Conservation (phyloP, 176 grass and related monocot species). For the Ampelocalamus luodianensis region DNA sequence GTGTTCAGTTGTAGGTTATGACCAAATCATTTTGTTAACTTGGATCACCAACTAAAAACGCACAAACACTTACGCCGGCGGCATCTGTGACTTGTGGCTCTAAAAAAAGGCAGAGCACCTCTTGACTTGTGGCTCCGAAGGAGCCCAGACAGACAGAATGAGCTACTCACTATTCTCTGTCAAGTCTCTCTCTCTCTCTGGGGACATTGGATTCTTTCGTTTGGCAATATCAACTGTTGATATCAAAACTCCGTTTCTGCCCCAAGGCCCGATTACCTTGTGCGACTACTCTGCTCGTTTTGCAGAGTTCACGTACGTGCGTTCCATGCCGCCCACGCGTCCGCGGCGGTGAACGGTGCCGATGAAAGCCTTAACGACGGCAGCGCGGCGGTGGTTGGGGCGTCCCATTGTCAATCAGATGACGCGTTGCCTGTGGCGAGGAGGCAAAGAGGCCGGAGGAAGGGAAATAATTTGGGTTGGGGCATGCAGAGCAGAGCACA, state of each 20-base stretch:
- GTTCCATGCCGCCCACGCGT: background rate
- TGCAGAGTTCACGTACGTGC: too few relatives aligned
- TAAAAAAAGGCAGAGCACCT: background rate
- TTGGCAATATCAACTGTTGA: background rate
- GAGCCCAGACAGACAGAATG: background rate
- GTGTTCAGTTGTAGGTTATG: background rate
- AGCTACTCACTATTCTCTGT: background rate
- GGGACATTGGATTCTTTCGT: constrained; percentile 11
- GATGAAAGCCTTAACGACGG: background rate
- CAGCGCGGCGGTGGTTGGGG: constrained; percentile 1
- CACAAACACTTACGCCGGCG: background rate
- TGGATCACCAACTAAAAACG: background rate
- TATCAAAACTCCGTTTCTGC: background rate
- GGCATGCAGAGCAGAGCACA: background rate
- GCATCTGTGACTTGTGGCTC: background rate
- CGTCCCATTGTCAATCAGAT: background rate
- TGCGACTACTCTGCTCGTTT: background rate
- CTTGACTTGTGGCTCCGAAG: background rate
- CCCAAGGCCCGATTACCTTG: background rate
- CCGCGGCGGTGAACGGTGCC: background rate
- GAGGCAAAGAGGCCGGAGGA: background rate
- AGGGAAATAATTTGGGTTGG: constrained; percentile 5
- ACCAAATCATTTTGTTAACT: background rate
- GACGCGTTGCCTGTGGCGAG: background rate
- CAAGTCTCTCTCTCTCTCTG: too few relatives aligned